Evolutionary conservation across 2,329 filamentous ascomycete genomes (phyloP).

Genomic region (Fusarium dlaminii): DNA sequence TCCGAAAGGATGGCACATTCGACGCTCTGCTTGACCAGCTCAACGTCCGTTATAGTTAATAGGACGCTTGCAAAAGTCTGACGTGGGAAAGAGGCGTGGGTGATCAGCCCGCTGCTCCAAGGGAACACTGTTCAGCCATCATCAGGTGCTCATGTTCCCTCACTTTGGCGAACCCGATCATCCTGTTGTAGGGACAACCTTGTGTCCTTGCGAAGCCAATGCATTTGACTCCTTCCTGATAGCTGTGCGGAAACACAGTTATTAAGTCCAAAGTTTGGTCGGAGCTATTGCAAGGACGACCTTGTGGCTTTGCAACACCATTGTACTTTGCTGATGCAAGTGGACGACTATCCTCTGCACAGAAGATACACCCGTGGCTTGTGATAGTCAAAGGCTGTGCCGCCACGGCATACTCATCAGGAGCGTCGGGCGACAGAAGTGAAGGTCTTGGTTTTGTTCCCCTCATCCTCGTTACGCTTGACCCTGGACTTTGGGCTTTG

Average conservation of each 20-base stretch:
- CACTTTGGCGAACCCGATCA: accelerated
- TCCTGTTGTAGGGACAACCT: not conserved
- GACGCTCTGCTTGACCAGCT: not conserved
- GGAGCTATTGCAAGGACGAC: too few species aligned
- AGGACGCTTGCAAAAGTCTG: not conserved
- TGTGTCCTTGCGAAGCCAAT: not conserved
- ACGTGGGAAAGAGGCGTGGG: not conserved
- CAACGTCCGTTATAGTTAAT: not conserved
- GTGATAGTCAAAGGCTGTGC: not conserved
- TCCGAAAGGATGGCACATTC: not conserved
- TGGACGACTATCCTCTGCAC: not conserved
- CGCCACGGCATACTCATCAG: not conserved
- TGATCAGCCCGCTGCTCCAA: not conserved
- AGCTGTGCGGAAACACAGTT: not conserved
- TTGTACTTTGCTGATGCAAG: not conserved
- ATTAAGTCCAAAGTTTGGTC: not conserved
- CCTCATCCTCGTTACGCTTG: not conserved
- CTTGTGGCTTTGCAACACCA: too few species aligned
- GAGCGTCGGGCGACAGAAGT: not conserved
- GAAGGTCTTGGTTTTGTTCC: not conserved
- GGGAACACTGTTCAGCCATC: accelerated
- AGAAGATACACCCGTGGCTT: too few species aligned
- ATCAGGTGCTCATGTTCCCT: not conserved
- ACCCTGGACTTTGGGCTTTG: too few species aligned
- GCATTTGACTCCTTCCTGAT: not conserved